A percentile compares a stretch with the other conserved stretches of the same genome.
Conservation (phyloP, 345 rosid genomes). For the Brassica rapa region DNA sequence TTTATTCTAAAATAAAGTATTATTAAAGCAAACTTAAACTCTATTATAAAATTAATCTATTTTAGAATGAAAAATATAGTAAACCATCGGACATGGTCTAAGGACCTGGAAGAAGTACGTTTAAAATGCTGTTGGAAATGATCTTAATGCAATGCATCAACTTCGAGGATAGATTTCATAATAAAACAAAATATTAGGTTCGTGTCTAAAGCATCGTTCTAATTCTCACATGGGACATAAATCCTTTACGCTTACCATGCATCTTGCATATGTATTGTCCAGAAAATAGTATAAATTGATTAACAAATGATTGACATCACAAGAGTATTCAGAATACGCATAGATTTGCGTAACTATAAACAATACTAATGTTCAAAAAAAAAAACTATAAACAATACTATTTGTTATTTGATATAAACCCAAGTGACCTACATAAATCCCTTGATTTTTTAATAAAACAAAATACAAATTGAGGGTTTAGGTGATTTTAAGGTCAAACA, state of each 20-base stretch:
- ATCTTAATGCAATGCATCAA: conserved; percentile 4
- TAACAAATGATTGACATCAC: neutral
- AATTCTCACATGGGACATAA: conserved; percentile 30
- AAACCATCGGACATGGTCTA: no score
- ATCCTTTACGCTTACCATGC: neutral
- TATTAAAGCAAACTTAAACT: no score
- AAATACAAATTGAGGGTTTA: neutral
- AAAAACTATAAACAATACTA: neutral
- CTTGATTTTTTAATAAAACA: neutral
- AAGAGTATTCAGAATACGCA: neutral
- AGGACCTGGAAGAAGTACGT: conserved; percentile 12
- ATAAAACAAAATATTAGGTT: conserved; percentile 29
- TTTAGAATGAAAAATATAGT: no score
- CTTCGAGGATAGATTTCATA: neutral
- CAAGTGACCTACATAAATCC: neutral
- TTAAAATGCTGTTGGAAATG: no score
- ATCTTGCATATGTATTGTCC: neutral
- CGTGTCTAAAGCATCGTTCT: conserved; percentile 20
- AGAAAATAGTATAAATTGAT: neutral
- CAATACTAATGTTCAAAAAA: neutral
- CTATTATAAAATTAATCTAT: no score
- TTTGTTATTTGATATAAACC: neutral
- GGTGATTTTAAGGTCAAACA: neutral
- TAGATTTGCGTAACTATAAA: neutral
- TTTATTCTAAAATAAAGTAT: no score